Conservation (phyloP, 352 stramenopile species). For the Phytopythium vexans region DNA sequence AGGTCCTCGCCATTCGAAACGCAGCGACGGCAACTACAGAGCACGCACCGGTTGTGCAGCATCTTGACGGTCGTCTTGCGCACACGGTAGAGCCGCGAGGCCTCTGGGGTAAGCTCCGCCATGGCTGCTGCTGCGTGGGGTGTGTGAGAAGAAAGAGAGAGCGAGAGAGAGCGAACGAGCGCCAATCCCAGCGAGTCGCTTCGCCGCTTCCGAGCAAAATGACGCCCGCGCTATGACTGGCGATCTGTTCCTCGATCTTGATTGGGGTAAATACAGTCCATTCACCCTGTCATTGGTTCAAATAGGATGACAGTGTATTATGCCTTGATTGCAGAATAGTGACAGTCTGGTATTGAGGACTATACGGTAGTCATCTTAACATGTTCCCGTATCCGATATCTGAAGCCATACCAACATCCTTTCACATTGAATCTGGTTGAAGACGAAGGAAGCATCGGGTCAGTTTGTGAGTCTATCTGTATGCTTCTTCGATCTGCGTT, state of each 20-base stretch:
- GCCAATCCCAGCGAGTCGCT: too few species aligned
- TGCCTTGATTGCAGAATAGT: background rate
- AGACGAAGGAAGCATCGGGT: background rate
- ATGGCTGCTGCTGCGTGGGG: slow-evolving; percentile 21
- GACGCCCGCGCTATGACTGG: too few species aligned
- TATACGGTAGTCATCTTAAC: too few species aligned
- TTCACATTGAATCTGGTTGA: too few species aligned
- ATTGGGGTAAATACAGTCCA: background rate
- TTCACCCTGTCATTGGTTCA: background rate
- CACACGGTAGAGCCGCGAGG: slow-evolving; percentile 91
- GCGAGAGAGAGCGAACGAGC: too few species aligned
- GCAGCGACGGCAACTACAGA: too few species aligned
- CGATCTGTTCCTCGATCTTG: too few species aligned
- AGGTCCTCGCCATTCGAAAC: background rate
- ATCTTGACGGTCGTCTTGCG: slow-evolving; percentile 96
- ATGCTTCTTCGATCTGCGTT: too few species aligned
- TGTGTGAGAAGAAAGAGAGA: too few species aligned
- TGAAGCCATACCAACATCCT: background rate
- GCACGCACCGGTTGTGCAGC: slow-evolving; percentile 85
- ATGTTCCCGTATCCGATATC: background rate
- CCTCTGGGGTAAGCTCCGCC: slow-evolving; percentile 78
- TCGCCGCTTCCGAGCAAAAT: too few species aligned
- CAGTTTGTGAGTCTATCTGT: background rate
- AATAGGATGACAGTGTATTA: background rate
- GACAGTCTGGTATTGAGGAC: too few species aligned